A percentile compares a stretch with the other conserved stretches of the same genome.
phyloP scores from a whole-genome alignment of 805 yeast genomes.

The Jamesozyma piceae region DNA sequence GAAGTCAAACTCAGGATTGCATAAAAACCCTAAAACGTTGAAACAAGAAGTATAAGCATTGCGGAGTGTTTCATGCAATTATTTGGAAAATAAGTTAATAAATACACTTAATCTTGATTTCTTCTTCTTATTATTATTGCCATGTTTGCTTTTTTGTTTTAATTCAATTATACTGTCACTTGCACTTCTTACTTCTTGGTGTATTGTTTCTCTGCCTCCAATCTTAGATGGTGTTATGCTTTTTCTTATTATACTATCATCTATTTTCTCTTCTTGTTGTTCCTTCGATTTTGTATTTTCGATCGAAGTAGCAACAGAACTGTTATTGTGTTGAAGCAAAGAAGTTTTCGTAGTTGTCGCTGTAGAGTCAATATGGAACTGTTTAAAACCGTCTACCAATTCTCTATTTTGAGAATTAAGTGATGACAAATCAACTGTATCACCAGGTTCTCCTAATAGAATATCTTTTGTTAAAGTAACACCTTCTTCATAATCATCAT shows the following conservation, averaged over 20 bases:
- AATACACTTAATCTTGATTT: slow-evolving; percentile 17
- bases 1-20: no score
- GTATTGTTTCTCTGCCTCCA: not conserved
- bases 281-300: not conserved
- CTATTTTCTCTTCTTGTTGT: not conserved
- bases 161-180: slow-evolving; percentile 19
- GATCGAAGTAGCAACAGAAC: not conserved
- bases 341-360: not conserved
- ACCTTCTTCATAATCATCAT: not conserved
- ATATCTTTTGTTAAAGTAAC: slow-evolving; percentile 13
- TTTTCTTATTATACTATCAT: not conserved
- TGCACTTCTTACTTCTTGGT: slow-evolving; percentile 13
- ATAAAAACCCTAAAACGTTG: no score
- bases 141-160: slow-evolving; percentile 2
- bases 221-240: not conserved
- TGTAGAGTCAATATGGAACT: slow-evolving; percentile 1
- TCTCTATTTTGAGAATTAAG: slow-evolving; percentile 1
- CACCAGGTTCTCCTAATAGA: slow-evolving; percentile 30
- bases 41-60: no score
- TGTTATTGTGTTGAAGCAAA: not conserved
- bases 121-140: slow-evolving; percentile 11
- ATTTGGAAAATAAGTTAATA: slow-evolving; percentile 12
- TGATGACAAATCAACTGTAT: slow-evolving; percentile 21
- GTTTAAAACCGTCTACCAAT: slow-evolving; percentile 1
- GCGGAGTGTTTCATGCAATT: no score